A percentile compares a stretch with the other conserved stretches of the same genome.
phyloP scores from a whole-genome alignment of 768 basidiomycete species.

The Psilocybe sp. region DNA sequence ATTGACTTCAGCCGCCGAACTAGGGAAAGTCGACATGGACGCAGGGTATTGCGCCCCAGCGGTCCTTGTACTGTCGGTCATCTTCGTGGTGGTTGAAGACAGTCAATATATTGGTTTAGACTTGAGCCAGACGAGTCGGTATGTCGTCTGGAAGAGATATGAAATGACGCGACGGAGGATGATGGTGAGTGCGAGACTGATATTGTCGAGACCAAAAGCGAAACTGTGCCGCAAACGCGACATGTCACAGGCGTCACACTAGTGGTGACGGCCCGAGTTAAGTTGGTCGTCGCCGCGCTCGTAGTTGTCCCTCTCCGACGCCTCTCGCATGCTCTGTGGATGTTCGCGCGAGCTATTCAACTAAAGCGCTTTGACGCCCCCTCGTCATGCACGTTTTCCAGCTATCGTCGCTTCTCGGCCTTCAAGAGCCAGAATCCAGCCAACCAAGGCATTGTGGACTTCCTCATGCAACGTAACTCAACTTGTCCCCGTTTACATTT shows the following conservation, averaged over 20 bases:
- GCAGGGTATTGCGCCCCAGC: slow-evolving; percentile 16
- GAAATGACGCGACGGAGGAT: not conserved
- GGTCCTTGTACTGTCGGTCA: slow-evolving; percentile 25
- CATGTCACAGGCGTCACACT: slow-evolving; percentile 17
- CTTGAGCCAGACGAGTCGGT: not conserved
- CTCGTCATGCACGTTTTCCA: not conserved
- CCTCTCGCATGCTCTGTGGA: slow-evolving; percentile 20
- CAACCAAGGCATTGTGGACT: slow-evolving; percentile 28
- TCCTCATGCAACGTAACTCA: slow-evolving; percentile 40
- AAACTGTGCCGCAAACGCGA: slow-evolving; percentile 17
- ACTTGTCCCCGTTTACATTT: not conserved
- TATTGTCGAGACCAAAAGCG: slow-evolving; percentile 11
- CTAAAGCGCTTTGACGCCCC: slow-evolving; percentile 12
- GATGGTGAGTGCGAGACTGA: slow-evolving; percentile 1
- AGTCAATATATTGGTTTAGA: not conserved
- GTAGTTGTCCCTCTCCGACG: not conserved
- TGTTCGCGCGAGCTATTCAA: slow-evolving; percentile 16
- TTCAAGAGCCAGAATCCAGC: slow-evolving; percentile 3
- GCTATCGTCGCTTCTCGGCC: slow-evolving; percentile 4
- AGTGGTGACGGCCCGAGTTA: not conserved
- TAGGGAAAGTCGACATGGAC: slow-evolving; percentile 13
- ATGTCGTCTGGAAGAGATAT: not conserved
- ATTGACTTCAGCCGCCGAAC: slow-evolving; percentile 27
- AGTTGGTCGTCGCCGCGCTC: not conserved
- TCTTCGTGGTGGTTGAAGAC: slow-evolving; percentile 5